Evolutionary conservation across 352 stramenopile species (phyloP).

Genomic region (Elongisporangium anandrum): DNA sequence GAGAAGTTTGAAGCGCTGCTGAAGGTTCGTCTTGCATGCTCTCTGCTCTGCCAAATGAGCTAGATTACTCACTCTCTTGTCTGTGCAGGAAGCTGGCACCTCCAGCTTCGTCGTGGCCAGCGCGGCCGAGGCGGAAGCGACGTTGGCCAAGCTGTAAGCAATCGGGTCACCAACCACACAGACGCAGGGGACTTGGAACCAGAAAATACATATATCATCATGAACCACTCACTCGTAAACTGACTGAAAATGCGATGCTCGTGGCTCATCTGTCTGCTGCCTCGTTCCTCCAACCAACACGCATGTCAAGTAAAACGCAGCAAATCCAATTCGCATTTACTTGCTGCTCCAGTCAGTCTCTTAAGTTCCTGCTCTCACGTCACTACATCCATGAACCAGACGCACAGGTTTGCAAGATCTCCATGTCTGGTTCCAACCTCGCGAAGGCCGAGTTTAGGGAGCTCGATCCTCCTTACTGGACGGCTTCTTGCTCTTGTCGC

Average conservation of each 20-base stretch:
- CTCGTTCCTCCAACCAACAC: background rate
- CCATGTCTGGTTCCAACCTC: background rate
- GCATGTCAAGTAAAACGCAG: background rate
- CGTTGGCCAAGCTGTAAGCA: slow-evolving; percentile 62
- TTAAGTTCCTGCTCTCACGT: background rate
- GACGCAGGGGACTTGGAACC: background rate
- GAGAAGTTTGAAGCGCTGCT: slow-evolving; percentile 69
- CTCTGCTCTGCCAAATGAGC: too few relatives aligned
- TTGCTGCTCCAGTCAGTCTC: background rate
- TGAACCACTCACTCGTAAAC: slow-evolving; percentile 1
- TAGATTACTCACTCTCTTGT: background rate
- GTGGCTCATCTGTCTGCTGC: background rate
- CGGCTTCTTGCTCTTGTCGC: background rate
- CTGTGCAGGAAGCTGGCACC: slow-evolving; percentile 34
- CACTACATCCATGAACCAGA: background rate
- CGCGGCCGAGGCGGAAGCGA: slow-evolving; percentile 49
- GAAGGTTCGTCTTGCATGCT: slow-evolving; percentile 28
- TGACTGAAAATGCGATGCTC: background rate
- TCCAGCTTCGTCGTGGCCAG: slow-evolving; percentile 66
- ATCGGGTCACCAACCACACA: background rate
- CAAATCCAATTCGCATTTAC: background rate
- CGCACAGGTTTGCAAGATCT: background rate
- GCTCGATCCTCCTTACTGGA: background rate
- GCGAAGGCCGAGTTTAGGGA: background rate
- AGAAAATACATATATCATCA: slow-evolving; percentile 2